Evolutionary conservation across 805 yeast species (phyloP).

Genomic region (Saccharomyces eubayanus): DNA sequence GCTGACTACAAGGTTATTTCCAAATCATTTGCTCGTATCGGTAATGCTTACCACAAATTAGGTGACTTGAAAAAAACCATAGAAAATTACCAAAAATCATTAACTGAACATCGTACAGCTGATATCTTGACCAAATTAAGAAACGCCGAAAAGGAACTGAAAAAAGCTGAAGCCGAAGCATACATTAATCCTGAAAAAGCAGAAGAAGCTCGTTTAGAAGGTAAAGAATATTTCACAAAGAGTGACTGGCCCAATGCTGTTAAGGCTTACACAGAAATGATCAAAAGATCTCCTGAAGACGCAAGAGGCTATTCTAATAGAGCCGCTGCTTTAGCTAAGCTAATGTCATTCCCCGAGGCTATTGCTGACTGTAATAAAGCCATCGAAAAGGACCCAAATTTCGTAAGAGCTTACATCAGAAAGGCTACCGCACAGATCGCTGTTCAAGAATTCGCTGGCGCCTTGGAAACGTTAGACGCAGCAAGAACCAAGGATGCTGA

Average conservation of each 20-base stretch:
- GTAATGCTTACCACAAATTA: conserved; percentile 69
- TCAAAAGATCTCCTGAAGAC: conserved; percentile 93
- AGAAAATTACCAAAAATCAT: conserved; percentile 74
- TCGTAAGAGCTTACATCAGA: conserved; percentile 91
- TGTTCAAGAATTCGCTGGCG: conserved; percentile 75
- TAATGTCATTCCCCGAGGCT: conserved; percentile 96
- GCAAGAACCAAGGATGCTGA: conserved; percentile 73
- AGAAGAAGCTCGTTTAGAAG: conserved; percentile 88
- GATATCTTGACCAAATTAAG: conserved; percentile 84
- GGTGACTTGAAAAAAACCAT: conserved; percentile 67
- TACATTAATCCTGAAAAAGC: conserved; percentile 88
- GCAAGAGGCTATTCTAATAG: conserved; percentile 96
- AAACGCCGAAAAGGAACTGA: conserved; percentile 75
- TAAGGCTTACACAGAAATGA: conserved; percentile 88
- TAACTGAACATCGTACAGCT: conserved; percentile 96
- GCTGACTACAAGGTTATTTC: conserved; percentile 90
- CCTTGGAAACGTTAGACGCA: conserved; percentile 68
- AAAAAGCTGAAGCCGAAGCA: conserved; percentile 64
- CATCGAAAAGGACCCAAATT: conserved; percentile 76
- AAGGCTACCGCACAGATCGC: conserved; percentile 92
- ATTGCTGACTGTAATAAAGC: conserved; percentile 87
- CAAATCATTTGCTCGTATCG: conserved; percentile 87
- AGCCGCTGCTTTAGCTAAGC: conserved; percentile 92
- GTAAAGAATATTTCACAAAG: conserved; percentile 79
- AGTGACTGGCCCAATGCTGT: conserved; percentile 97